Conservation (phyloP, 352 stramenopile genomes). For the Globisporangium orthogonon region DNA sequence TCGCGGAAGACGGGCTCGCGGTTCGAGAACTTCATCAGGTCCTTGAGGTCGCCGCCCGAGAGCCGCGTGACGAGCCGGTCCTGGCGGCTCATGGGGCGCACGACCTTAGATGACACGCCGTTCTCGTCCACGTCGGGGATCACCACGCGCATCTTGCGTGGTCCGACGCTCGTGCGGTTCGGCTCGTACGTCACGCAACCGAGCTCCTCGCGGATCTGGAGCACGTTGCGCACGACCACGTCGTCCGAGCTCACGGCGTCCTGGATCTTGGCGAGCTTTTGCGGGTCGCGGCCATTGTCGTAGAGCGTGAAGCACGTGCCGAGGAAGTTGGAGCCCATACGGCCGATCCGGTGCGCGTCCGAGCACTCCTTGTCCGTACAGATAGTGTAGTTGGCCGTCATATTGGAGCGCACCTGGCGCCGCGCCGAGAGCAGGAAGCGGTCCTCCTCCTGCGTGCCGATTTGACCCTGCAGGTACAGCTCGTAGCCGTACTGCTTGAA, state of each 20-base stretch:
- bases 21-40: conserved; percentile 87
- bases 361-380: conserved; percentile 78
- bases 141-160: conserved; percentile 83
- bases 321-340: conserved; percentile 86
- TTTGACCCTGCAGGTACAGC: conserved; percentile 77
- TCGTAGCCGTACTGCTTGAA: conserved; percentile 88
- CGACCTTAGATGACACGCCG: conserved; percentile 70
- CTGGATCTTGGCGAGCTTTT: conserved; percentile 86
- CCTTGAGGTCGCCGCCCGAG: conserved; percentile 59
- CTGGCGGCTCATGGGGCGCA: conserved; percentile 79
- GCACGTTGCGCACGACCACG: conserved; percentile 63
- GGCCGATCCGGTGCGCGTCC: conserved; percentile 67
- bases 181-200: conserved; percentile 84
- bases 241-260: conserved; percentile 71
- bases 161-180: conserved; percentile 80
- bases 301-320: conserved; percentile 86
- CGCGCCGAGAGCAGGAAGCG: conserved; percentile 68
- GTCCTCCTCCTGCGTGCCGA: conserved; percentile 79
- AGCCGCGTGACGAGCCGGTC: conserved; percentile 77
- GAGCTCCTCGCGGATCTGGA: conserved; percentile 83
- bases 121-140: conserved; percentile 80
- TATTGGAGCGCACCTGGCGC: conserved; percentile 83
- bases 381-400: conserved; percentile 86
- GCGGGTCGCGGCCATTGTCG: conserved; percentile 82
- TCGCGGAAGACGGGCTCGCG: conserved; percentile 82